A percentile compares a stretch with the other conserved stretches of the same genome.
phyloP scores from a whole-genome alignment of 2,329 filamentous ascomycete species.

The Fusarium mexicanum region DNA sequence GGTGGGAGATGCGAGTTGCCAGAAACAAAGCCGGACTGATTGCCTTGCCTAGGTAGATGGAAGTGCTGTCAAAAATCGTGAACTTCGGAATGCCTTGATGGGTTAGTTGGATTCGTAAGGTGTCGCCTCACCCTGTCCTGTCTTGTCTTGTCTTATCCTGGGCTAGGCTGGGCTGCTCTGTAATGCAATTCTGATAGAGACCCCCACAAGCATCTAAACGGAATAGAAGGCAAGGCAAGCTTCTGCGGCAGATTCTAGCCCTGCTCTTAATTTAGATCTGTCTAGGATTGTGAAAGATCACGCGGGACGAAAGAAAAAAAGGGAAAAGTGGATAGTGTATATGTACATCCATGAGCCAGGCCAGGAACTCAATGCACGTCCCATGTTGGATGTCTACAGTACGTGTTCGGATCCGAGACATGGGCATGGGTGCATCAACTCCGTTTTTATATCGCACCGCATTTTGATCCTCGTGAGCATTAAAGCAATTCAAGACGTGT shows the following conservation, averaged over 20 bases:
- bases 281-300: conserved; percentile 17
- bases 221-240: not conserved
- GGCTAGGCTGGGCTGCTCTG: not conserved
- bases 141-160: not conserved
- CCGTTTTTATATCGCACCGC: not conserved
- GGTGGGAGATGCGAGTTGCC: not conserved
- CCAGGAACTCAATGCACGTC: not conserved
- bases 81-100: conserved; percentile 16
- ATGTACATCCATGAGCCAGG: too few species aligned
- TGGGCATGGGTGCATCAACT: not conserved
- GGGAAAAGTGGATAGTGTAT: not conserved
- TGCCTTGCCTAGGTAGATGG: not conserved
- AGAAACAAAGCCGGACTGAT: not conserved
- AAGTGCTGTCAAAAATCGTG: not conserved
- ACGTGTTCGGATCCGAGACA: conserved; percentile 18
- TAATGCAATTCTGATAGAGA: conserved; percentile 2
- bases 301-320: conserved; percentile 19
- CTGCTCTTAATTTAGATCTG: conserved; percentile 17
- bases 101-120: conserved; percentile 15
- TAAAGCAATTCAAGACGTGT: conserved; percentile 3
- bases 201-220: not conserved
- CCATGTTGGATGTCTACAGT: not conserved
- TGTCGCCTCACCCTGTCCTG: not conserved
- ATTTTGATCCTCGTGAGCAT: conserved; percentile 10
- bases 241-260: conserved; percentile 8